Evolutionary conservation across 148 eudicot species (phyloP), one percentile per base, ranked within the genome.

Genomic region (Rhododendron griersonianum): DNA sequence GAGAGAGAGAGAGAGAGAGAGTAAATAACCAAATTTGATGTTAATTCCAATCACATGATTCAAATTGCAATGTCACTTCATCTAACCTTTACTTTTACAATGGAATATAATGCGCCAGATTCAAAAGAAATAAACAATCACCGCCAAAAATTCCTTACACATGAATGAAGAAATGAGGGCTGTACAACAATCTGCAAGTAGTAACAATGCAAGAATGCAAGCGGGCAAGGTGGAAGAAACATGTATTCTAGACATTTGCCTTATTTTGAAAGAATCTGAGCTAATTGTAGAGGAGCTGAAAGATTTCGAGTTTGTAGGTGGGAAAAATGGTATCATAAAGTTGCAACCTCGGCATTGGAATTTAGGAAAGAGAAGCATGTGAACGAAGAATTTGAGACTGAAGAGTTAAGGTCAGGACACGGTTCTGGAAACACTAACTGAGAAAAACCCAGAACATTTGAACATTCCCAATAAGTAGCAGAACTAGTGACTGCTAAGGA

Each of bases 151-250:
- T 91, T 88, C 89, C 88, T 91, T 89, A 90, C 88, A 91, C 65
- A 89, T 86, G 93, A 91, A 91, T 91, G 90, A 91, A 80, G 91
- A 88, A 89, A 89, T 91, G 93, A 89, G 86, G 87, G 87, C 93
- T 91, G 93, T 91, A 91, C 93, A 89, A 91, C 86, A 80, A 90
- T 88, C 84, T 89, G 90, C 87, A 89, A 87, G 69, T 78, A 47
- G 87, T 86, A 78, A 88, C 44, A 15, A 88, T 76, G 89, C 91
- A 89, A 84, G 81, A 23, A 80, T 30, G 41, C n/a, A 53, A 53
- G 19, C 11, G 41, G 53, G 67, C 5, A 0, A 18, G 37, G 9
- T 11, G 11, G 37, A 67, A 67, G 21, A 30, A 47, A 25, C 10
- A 79, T 23, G 75, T 86, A 7, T 82, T 48, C 57, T 77, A 19